Evolutionary conservation across 805 yeast species (phyloP).

Genomic region (Priceomyces fermenticarens): DNA sequence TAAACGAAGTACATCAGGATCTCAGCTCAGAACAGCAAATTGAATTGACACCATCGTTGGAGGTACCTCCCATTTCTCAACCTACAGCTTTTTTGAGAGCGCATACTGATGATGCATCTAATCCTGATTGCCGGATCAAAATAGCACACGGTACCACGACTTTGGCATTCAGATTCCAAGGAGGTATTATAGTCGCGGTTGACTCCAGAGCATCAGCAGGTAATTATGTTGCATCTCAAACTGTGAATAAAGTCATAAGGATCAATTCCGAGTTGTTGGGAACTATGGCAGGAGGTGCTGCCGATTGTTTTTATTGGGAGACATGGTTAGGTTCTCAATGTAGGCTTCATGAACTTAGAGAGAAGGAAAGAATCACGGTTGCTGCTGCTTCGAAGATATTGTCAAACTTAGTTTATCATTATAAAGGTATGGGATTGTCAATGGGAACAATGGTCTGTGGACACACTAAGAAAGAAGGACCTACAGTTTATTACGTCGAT

Average conservation of each 20-base stretch:
- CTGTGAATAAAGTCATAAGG: constrained; percentile 95
- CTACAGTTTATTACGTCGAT: constrained; percentile 93
- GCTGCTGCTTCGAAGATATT: constrained; percentile 96
- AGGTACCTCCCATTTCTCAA: constrained; percentile 78
- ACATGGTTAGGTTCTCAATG: constrained; percentile 98
- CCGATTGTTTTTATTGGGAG: constrained; percentile 99
- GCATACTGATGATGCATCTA: constrained; percentile 93
- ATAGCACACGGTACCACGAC: constrained; percentile 99
- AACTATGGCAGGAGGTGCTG: constrained; percentile 99
- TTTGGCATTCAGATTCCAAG: constrained; percentile 91
- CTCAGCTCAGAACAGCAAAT: constrained; percentile 18
- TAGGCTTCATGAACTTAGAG: constrained; percentile 88
- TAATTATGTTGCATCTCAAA: constrained; percentile 95
- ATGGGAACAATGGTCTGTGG: constrained; percentile 99
- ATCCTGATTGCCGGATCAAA: constrained; percentile 92
- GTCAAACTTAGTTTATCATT: constrained; percentile 83
- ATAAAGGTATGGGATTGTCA: constrained; percentile 97
- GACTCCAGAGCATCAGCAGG: constrained; percentile 99
- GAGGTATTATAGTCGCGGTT: constrained; percentile 93
- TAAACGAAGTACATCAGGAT: constrained; percentile 22
- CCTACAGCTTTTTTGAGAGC: constrained; percentile 94
- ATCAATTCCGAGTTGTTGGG: constrained; percentile 94
- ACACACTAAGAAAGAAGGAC: constrained; percentile 91
- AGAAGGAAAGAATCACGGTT: constrained; percentile 91
- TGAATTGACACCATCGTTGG: constrained; percentile 56